Evolutionary conservation across 352 stramenopile genomes (phyloP), one percentile per base, ranked within the genome.

Genomic region (Pythium coloratum): DNA sequence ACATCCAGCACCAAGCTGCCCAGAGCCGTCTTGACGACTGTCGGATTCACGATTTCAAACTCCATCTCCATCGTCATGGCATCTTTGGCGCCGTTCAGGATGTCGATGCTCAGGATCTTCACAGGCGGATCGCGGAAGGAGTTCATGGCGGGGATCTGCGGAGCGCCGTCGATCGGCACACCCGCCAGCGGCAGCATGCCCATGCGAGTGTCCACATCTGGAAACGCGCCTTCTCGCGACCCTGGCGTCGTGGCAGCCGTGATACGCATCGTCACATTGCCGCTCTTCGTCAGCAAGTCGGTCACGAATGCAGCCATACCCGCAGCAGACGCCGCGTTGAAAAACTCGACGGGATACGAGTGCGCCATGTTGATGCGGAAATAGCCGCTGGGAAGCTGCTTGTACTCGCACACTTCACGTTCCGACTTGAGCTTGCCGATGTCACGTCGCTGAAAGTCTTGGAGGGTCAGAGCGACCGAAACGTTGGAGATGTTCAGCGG

Each of bases 281-380:
- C 75, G 44, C 84, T 80, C 18, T 80, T 80, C 3, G 82, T 92
- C 32, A 92, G 69, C 40, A 92, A 72, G 40, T 76, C 58, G 7
- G 71, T 64, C 30, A 93, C 78, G 57, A 93, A 93, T 9, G 40
- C 50, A 20, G 80, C 70, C 85, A 93, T 93, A 1, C 53, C 73
- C 13, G 26, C 40, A 28, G 81, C 76, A 6, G 89, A 62, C n/a
- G 70, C 50, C 10, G 62, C 30, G 13, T 69, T 71, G 6, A 70
- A 32, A 59, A 93, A 90, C 18, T 71, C 65, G 49, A 93, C 80
- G 16, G 81, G 70, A 54, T 94, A 94, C 55, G 75, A 91, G 10
- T 77, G 64, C 13, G 69, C 82, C 85, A 94, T 91, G 44, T 94
- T 91, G 44, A 94, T 71, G 3, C 76, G 79, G 58, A 94, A 94